phyloP scores from a whole-genome alignment of 495 filamentous ascomycete genomes.

The Sabuloglossum arenarium region DNA sequence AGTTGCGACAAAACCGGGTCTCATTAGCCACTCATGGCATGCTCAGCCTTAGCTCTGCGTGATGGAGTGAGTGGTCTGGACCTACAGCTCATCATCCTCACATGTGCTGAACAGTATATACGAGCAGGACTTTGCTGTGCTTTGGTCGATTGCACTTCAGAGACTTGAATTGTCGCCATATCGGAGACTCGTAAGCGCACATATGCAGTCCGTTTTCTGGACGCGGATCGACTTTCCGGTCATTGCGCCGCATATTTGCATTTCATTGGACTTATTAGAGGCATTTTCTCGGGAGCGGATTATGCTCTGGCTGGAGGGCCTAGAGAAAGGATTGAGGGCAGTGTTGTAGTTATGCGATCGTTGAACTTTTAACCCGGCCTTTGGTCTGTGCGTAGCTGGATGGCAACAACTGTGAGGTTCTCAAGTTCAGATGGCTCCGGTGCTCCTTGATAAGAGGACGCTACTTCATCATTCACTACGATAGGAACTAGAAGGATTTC shows the following conservation, averaged over 20 bases:
- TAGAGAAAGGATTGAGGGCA: not conserved
- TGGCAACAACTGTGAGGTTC: too few species aligned
- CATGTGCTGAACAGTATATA: not conserved
- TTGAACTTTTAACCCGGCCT: not conserved
- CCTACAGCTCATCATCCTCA: not conserved
- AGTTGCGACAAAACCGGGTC: slow-evolving; percentile 1
- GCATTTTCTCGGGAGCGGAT: not conserved
- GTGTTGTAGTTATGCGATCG: not conserved
- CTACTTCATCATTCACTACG: not conserved
- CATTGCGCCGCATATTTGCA: not conserved
- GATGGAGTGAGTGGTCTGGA: not conserved
- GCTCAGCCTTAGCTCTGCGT: not conserved
- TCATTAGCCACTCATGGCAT: not conserved
- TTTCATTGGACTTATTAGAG: not conserved
- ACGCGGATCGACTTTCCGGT: not conserved
- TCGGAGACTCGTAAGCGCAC: not conserved
- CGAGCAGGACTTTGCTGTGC: not conserved
- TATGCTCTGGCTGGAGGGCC: not conserved
- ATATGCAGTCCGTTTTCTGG: not conserved
- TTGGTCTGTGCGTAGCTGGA: too few species aligned
- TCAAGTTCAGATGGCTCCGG: too few species aligned
- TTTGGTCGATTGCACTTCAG: not conserved
- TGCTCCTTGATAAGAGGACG: too few species aligned
- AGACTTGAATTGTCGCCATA: not conserved
- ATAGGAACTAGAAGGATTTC: not conserved